Evolutionary conservation across 148 eudicot species (phyloP).

Genomic region (Limonium bicolor): DNA sequence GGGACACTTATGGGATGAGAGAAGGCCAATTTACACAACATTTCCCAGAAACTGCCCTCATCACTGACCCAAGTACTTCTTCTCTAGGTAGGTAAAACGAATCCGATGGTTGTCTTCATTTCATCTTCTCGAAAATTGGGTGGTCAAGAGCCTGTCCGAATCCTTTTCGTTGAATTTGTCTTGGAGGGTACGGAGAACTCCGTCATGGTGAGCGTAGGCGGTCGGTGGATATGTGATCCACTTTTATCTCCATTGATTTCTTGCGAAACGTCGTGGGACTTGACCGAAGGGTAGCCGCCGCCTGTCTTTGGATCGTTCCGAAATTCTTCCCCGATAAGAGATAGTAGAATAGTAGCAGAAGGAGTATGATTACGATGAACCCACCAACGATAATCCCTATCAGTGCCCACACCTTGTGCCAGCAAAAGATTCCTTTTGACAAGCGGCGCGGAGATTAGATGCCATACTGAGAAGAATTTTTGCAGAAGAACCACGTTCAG

Average conservation of each 20-base stretch:
- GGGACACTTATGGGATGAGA: conserved; percentile 17
- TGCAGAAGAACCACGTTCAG: neutral
- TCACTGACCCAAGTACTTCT: conserved; percentile 9
- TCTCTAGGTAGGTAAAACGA: conserved; percentile 4
- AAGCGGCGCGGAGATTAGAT: conserved; percentile 26
- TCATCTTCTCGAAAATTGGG: neutral
- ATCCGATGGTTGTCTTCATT: conserved; percentile 1
- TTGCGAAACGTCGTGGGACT: conserved; percentile 29
- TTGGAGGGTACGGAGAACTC: conserved; percentile 10
- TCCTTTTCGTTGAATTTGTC: conserved; percentile 37
- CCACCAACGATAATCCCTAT: conserved; percentile 43
- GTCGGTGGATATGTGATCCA: conserved; percentile 39
- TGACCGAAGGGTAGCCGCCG: conserved; percentile 43
- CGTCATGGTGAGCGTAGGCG: conserved; percentile 14
- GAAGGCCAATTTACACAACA: conserved; percentile 3
- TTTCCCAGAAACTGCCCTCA: conserved; percentile 20
- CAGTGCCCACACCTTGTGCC: conserved; percentile 59
- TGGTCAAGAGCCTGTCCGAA: conserved; percentile 32
- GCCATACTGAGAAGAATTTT: neutral
- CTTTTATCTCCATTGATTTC: conserved; percentile 59
- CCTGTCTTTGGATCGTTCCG: conserved; percentile 16
- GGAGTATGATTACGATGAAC: conserved; percentile 31
- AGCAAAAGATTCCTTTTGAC: conserved; percentile 39
- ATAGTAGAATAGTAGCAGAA: conserved; percentile 35
- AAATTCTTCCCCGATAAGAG: conserved; percentile 41